Conservation (phyloP, 106 monocot species). For the Acorus gramineus region DNA sequence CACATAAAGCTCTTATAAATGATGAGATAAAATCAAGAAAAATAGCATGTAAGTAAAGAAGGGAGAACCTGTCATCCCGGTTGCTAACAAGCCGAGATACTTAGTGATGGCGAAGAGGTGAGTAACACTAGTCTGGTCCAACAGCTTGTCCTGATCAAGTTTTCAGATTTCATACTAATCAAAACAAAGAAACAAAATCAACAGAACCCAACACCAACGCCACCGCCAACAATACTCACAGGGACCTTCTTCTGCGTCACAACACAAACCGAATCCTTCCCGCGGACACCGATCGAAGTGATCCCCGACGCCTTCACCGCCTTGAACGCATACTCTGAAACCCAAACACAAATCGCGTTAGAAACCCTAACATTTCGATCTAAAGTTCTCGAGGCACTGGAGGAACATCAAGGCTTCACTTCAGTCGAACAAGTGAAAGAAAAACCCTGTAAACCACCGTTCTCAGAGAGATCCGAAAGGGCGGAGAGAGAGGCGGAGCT, state of each 20-base stretch:
- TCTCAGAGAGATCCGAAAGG: too few relatives aligned
- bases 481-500: too few relatives aligned
- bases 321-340: conserved; percentile 78
- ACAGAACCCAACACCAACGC: background rate
- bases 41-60: too few relatives aligned
- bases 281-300: background rate
- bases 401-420: too few relatives aligned
- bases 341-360: too few relatives aligned
- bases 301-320: conserved; percentile 69
- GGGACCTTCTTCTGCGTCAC: background rate
- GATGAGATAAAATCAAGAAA: too few relatives aligned
- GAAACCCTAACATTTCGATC: too few relatives aligned
- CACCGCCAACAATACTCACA: background rate
- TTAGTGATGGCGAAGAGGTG: background rate
- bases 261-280: background rate
- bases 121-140: background rate
- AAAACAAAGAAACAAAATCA: background rate
- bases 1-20: too few relatives aligned
- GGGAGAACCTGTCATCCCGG: background rate
- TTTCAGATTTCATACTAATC: background rate
- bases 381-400: too few relatives aligned
- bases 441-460: too few relatives aligned
- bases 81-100: background rate
- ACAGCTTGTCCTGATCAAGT: background rate
- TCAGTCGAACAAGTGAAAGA: too few relatives aligned